phyloP scores from a whole-genome alignment of 73 alveolate species.

The Paramecium tetraurelia region DNA sequence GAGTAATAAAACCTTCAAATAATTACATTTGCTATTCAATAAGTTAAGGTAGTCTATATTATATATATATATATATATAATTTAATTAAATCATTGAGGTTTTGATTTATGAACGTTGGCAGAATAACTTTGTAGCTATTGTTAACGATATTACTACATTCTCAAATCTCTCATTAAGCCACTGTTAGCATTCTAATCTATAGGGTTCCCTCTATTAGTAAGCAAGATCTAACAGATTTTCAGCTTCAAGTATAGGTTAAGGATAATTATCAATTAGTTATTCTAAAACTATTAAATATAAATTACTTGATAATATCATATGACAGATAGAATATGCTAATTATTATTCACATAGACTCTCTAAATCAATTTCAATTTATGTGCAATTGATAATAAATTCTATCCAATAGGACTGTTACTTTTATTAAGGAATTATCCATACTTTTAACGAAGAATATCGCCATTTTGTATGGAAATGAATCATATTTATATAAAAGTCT shows the following conservation, averaged over 20 bases:
- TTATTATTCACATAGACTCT: conserved; percentile 86
- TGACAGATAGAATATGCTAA: conserved; percentile 93
- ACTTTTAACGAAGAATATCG: conserved; percentile 11
- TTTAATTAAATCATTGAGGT: conserved; percentile 66
- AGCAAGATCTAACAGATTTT: conserved; percentile 85
- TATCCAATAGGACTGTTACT: conserved; percentile 77
- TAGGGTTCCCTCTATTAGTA: conserved; percentile 82
- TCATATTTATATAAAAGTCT: neutral
- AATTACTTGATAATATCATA: conserved; percentile 64
- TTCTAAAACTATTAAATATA: neutral
- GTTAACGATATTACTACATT: conserved; percentile 73
- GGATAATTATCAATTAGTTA: conserved; percentile 65
- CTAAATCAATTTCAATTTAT: conserved; percentile 76
- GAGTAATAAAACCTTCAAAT: neutral
- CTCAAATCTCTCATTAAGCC: conserved; percentile 68
- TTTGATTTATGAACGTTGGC: conserved; percentile 77
- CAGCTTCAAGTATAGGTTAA: conserved; percentile 80
- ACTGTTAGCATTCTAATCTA: conserved; percentile 83
- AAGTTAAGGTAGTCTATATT: neutral
- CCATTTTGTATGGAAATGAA: neutral
- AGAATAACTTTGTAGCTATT: conserved; percentile 66
- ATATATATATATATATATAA: neutral
- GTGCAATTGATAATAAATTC: conserved; percentile 74
- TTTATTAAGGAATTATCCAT: conserved; percentile 64
- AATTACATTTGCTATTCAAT: neutral